phyloP scores from a whole-genome alignment of 805 yeast species.

The Wickerhamomyces silvicola region DNA sequence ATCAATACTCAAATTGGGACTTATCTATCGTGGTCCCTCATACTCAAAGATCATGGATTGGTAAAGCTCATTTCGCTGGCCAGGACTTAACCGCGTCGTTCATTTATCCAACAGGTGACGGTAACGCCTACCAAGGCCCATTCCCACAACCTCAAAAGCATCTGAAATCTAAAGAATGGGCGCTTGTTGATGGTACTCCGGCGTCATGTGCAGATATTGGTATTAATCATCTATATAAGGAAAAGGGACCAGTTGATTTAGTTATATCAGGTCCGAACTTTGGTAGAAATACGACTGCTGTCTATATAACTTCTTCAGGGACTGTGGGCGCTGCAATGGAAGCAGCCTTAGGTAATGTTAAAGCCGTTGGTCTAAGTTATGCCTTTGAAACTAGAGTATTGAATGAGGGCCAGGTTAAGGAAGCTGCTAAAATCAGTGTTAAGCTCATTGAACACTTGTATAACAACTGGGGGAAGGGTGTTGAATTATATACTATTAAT shows the following conservation, averaged over 20 bases:
- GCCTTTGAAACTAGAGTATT: conserved; percentile 60
- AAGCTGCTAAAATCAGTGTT: conserved; percentile 66
- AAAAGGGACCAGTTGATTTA: conserved; percentile 63
- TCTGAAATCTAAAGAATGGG: conserved; percentile 68
- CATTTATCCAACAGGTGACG: conserved; percentile 51
- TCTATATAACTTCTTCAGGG: conserved; percentile 86
- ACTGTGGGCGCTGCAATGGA: conserved; percentile 98
- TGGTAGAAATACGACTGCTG: conserved; percentile 86
- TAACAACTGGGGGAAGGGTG: conserved; percentile 47
- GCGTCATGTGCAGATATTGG: conserved; percentile 95
- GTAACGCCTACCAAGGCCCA: conserved; percentile 61
- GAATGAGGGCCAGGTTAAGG: conserved; percentile 41
- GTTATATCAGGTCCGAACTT: conserved; percentile 94
- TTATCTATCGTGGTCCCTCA: conserved; percentile 77
- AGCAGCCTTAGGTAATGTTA: conserved; percentile 61
- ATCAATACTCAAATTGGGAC: conserved; percentile 70
- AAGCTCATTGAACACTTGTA: conserved; percentile 54
- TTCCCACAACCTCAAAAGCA: conserved; percentile 44
- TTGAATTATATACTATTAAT: conserved; percentile 78
- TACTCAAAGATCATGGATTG: conserved; percentile 90
- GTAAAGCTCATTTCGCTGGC: conserved; percentile 93
- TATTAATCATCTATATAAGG: conserved; percentile 55
- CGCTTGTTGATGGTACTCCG: conserved; percentile 85
- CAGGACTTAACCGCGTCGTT: conserved; percentile 53
- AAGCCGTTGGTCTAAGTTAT: conserved; percentile 76